A percentile compares a stretch with the other conserved stretches of the same genome.
phyloP scores from a whole-genome alignment of 2,329 filamentous ascomycete genomes.

The Cephalotrichum gorgonifer region DNA sequence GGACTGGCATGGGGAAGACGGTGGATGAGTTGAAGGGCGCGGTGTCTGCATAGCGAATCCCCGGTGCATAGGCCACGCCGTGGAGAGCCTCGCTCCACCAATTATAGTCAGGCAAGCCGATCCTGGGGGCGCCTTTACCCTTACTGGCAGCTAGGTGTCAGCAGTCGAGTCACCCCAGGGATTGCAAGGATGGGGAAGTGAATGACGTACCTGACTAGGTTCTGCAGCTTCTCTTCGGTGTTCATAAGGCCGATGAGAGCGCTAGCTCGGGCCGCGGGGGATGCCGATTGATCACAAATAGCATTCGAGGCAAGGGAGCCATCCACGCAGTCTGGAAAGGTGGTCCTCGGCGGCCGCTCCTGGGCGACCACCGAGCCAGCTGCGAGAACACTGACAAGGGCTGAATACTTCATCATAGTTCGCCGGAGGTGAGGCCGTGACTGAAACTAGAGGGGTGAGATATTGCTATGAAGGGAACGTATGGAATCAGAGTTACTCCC shows the following conservation, averaged over 20 bases:
- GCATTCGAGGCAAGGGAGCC: constrained; percentile 20
- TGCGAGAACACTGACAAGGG: too few relatives aligned
- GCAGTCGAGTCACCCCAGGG: too few relatives aligned
- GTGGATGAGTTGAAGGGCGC: constrained; percentile 50
- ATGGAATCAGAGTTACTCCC: too few relatives aligned
- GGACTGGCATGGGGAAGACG: constrained; percentile 54
- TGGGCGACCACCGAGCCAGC: not conserved
- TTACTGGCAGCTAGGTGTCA: constrained; percentile 14
- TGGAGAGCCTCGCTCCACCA: constrained; percentile 56
- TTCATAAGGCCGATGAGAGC: constrained; percentile 20
- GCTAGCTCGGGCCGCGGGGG: constrained; percentile 16
- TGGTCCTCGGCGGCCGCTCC: not conserved
- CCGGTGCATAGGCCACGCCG: constrained; percentile 44
- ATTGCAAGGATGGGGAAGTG: not conserved
- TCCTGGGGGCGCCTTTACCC: constrained; percentile 35
- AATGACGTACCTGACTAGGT: constrained; percentile 19
- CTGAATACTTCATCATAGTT: too few relatives aligned
- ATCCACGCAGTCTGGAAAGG: constrained; percentile 19
- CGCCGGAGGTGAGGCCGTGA: too few relatives aligned
- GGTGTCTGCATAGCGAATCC: constrained; percentile 32
- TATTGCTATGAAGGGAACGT: too few relatives aligned
- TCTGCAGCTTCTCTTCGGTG: constrained; percentile 19
- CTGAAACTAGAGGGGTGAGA: too few relatives aligned
- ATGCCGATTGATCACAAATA: constrained; percentile 18
- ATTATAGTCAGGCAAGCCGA: constrained; percentile 47